Conservation (phyloP, 2,329 filamentous ascomycete species). For the Trichoderma koningii region DNA sequence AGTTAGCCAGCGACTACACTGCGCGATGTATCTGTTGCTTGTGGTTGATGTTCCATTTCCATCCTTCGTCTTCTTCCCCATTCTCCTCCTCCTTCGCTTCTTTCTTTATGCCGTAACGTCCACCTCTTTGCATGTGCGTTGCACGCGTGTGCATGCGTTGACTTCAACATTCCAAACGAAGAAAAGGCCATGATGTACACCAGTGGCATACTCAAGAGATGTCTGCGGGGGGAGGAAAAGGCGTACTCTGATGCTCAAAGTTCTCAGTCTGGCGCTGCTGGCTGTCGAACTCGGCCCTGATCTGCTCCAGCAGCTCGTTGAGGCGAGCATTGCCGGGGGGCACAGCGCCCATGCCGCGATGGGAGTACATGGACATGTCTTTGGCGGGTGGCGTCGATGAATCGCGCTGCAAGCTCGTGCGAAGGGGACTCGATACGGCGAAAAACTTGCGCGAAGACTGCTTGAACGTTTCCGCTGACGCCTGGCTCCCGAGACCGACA, state of each 20-base stretch:
- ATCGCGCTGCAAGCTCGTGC: constrained; percentile 13
- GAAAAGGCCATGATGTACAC: not conserved
- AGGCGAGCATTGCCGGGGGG: constrained; percentile 68
- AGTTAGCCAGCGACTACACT: constrained; percentile 30
- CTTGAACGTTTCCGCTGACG: constrained; percentile 5
- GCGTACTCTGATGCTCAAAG: constrained; percentile 92
- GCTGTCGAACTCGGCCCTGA: constrained; percentile 87
- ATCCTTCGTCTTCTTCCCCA: not conserved
- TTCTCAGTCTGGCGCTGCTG: constrained; percentile 79
- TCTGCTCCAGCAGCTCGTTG: constrained; percentile 87
- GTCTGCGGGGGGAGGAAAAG: not conserved
- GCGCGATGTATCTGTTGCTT: not conserved
- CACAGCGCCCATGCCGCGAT: constrained; percentile 77
- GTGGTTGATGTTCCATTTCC: not conserved
- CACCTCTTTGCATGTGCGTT: no score
- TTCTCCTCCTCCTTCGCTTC: not conserved
- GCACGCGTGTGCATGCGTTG: not conserved
- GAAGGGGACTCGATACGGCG: constrained; percentile 23
- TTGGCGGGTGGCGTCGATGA: not conserved
- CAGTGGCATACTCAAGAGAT: not conserved
- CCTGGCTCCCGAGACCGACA: constrained; percentile 28
- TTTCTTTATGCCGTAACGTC: not conserved
- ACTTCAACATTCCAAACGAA: not conserved
- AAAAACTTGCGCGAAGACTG: no score
- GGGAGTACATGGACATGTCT: constrained; percentile 80